Evolutionary conservation across 2,329 filamentous ascomycete species (phyloP).

Genomic region (Colletotrichum coccodes): DNA sequence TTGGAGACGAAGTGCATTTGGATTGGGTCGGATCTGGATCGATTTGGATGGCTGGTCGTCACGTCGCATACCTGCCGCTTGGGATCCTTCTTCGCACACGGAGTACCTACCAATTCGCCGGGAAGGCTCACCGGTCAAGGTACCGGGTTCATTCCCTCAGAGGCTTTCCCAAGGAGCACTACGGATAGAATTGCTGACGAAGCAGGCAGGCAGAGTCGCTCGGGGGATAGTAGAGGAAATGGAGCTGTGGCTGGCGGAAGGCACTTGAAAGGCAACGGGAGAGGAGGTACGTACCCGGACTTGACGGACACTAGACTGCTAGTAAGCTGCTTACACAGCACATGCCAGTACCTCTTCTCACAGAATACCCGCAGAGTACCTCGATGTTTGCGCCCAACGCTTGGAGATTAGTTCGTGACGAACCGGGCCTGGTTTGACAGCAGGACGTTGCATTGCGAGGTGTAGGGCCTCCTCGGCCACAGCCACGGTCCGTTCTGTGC

Average conservation of each 20-base stretch:
- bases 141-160: not conserved
- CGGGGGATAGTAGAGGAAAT: not conserved
- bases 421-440: conserved; percentile 22
- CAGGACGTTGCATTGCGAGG: conserved; percentile 25
- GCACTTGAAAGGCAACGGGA: not conserved
- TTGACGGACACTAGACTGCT: not conserved
- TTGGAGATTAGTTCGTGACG: conserved; percentile 1
- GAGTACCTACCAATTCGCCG: not conserved
- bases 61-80: not conserved
- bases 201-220: not conserved
- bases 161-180: not conserved
- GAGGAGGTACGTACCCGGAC: not conserved
- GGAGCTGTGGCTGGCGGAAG: not conserved
- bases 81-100: not conserved
- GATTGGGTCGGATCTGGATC: conserved; percentile 24
- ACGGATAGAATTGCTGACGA: not conserved
- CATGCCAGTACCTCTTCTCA: not conserved
- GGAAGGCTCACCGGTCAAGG: not conserved
- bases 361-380: not conserved
- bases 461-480: not conserved
- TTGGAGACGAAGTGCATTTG: conserved; percentile 10
- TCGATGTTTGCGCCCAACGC: not conserved
- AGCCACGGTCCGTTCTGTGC: conserved; percentile 28
- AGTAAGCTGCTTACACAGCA: not conserved
- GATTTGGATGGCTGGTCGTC: conserved; percentile 3